A percentile compares a stretch with the other conserved stretches of the same genome.
These are phyloP conservation scores for Benincasa hispida DNA, from an alignment of 306 rosid species.

Conservation along the genomic window DNA sequence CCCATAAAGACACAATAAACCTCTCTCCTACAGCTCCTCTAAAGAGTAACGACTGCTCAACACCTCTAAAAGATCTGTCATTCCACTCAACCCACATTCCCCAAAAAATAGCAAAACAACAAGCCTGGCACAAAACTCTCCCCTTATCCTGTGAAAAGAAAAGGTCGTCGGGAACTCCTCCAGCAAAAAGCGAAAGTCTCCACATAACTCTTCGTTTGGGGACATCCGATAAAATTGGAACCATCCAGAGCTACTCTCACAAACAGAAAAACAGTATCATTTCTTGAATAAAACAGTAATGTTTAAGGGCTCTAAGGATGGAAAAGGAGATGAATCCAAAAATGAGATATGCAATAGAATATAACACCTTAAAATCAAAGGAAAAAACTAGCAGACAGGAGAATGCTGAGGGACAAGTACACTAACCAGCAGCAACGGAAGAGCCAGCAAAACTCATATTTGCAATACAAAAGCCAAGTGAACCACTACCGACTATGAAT, in stretches of 20 bases:
- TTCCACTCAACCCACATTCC: too few species aligned
- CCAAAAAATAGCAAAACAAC: too few species aligned
- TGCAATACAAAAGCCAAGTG: conserved; percentile 19
- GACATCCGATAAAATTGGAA: too few species aligned
- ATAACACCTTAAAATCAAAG: conserved; percentile 8
- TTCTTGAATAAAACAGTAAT: not conserved
- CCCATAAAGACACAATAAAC: too few species aligned
- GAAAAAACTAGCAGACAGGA: not conserved
- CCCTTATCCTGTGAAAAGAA: too few species aligned
- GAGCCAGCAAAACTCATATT: conserved; percentile 72
- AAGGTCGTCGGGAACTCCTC: too few species aligned
- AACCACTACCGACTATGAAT: conserved; percentile 17
- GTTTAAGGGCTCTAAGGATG: not conserved
- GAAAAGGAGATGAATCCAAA: not conserved
- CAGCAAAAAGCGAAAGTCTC: too few species aligned
- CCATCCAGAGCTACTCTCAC: not conserved
- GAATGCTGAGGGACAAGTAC: not conserved
- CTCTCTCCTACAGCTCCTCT: too few species aligned
- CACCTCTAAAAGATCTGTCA: too few species aligned
- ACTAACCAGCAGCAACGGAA: conserved; percentile 70
- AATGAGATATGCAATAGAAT: not conserved
- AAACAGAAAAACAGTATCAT: not conserved
- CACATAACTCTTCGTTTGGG: too few species aligned
- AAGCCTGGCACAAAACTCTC: too few species aligned
- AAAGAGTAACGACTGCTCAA: too few species aligned